Evolutionary conservation across 2,329 filamentous ascomycete species (phyloP).

Genomic region (Alternaria rosae): DNA sequence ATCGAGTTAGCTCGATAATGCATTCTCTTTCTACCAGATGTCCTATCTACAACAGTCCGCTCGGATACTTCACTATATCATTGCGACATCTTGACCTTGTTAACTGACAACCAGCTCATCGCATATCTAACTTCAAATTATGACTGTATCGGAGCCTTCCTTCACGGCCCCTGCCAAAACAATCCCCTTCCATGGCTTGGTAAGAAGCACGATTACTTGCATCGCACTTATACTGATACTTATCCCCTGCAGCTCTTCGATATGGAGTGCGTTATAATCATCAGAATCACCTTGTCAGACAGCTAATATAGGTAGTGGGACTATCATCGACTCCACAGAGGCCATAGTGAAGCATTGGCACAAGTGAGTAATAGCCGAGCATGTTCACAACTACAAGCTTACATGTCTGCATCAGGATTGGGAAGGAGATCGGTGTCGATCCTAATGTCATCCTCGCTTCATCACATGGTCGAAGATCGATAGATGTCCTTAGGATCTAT

Average conservation of each 20-base stretch:
- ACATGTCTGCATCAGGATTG: constrained; percentile 64
- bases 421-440: constrained; percentile 81
- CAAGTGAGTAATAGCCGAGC: constrained; percentile 56
- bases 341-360: constrained; percentile 83
- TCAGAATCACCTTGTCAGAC: neutral
- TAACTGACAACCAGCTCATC: neutral
- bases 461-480: constrained; percentile 88
- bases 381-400: constrained; percentile 7
- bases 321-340: constrained; percentile 80
- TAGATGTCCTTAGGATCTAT: constrained; percentile 82
- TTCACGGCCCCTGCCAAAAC: constrained; percentile 53
- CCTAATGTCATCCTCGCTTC: constrained; percentile 86
- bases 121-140: constrained; percentile 12
- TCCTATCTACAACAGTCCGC: neutral
- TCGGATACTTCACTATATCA: neutral
- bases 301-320: constrained; percentile 61
- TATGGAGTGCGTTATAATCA: constrained; percentile 38
- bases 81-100: neutral
- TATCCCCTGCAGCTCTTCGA: constrained; percentile 40
- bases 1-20: constrained; percentile 15
- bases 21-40: constrained; percentile 3
- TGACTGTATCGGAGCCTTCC: constrained; percentile 43
- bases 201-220: constrained; percentile 27
- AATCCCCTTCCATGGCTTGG: constrained; percentile 54
- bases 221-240: constrained; percentile 11